Percentiles rank a stretch among this genome's conserved stretches.
Evolutionary conservation across 2,329 filamentous ascomycete species (phyloP).

Genomic region (Fusarium mangiferae): DNA sequence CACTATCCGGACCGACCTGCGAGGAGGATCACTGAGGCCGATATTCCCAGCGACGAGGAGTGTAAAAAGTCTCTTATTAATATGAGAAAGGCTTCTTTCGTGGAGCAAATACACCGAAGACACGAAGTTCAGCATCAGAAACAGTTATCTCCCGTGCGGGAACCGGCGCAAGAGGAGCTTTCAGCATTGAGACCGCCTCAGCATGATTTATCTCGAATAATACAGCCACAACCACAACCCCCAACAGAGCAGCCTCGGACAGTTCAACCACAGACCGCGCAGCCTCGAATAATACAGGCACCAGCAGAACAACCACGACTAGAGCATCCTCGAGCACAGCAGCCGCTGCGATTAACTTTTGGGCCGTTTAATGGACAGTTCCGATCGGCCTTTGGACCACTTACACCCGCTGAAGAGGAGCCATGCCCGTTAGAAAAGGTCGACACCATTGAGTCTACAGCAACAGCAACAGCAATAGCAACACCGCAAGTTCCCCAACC

Average conservation of each 20-base stretch:
- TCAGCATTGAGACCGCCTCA: neutral
- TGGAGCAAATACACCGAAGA: slow-evolving; percentile 18
- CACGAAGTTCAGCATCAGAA: slow-evolving; percentile 17
- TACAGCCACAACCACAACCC: neutral
- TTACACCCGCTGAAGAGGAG: slow-evolving; percentile 33
- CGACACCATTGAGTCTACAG: neutral
- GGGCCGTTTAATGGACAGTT: slow-evolving; percentile 18
- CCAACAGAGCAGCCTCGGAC: neutral
- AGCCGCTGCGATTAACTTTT: slow-evolving; percentile 27
- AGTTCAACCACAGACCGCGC: neutral
- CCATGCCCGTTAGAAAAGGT: neutral
- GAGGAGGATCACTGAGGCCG: slow-evolving; percentile 28
- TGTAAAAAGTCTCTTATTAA: slow-evolving; percentile 28
- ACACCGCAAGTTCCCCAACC: neutral
- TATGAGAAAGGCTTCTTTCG: slow-evolving; percentile 31
- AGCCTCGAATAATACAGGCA: neutral
- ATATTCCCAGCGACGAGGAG: slow-evolving; percentile 41
- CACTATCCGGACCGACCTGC: slow-evolving; percentile 40
- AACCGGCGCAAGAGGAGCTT: neutral
- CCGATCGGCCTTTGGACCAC: slow-evolving; percentile 16
- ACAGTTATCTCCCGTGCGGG: slow-evolving; percentile 10
- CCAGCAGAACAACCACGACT: neutral
- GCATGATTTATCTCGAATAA: neutral
- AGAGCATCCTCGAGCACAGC: slow-evolving; percentile 15
- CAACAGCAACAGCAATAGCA: neutral